Percentiles rank a stretch among this genome's conserved stretches.
phyloP scores from a whole-genome alignment of 148 eudicot species.

The Camellia lanceoleosa region DNA sequence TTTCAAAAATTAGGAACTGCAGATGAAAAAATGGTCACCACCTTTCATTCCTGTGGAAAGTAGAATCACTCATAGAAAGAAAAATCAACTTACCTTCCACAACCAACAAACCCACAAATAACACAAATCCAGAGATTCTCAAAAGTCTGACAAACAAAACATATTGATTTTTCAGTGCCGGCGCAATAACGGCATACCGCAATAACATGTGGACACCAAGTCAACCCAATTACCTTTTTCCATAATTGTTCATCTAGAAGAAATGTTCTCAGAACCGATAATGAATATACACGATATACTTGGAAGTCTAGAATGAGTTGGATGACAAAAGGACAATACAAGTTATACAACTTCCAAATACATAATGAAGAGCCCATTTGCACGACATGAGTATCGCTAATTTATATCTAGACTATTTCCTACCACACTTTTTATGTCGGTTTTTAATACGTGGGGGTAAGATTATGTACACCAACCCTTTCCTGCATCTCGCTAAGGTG shows the following conservation, averaged over 20 bases:
- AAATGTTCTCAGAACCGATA: no score
- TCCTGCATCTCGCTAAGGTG: no score
- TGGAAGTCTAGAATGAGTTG: background rate
- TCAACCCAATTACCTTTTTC: background rate
- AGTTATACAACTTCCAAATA: background rate
- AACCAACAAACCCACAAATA: conserved; percentile 91
- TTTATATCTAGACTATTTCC: no score
- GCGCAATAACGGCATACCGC: conserved; percentile 94
- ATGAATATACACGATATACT: background rate
- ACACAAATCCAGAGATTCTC: conserved; percentile 97
- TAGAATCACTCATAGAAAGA: conserved; percentile 1
- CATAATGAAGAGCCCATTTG: background rate
- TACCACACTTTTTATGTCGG: background rate
- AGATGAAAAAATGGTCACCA: background rate
- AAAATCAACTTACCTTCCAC: conserved; percentile 67
- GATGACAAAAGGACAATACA: background rate
- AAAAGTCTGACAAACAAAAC: conserved; percentile 84
- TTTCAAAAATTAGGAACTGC: background rate
- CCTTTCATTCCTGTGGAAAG: background rate
- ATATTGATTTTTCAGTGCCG: conserved; percentile 91
- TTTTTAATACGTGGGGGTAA: background rate
- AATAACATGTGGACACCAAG: conserved; percentile 18
- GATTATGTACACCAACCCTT: background rate
- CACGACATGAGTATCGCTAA: background rate
- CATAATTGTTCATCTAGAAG: background rate